Evolutionary conservation across 192 early-diverging fungal species (phyloP).

Genomic region (Cladochytrium replicatum): DNA sequence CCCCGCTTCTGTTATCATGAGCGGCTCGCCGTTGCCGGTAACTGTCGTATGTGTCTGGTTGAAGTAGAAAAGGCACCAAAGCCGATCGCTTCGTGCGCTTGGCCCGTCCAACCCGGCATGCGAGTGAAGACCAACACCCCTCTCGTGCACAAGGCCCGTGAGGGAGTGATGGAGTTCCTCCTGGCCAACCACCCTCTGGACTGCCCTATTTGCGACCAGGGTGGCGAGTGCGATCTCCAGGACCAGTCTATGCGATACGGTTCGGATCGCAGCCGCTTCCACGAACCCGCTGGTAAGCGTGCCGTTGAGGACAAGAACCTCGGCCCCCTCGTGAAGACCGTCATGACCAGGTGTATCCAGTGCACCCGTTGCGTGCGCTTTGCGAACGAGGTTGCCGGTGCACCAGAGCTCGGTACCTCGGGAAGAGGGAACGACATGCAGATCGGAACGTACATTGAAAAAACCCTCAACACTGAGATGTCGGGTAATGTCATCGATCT

Average conservation of each 20-base stretch:
- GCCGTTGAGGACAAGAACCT: slow-evolving; percentile 96
- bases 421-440: slow-evolving; percentile 98
- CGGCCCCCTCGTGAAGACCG: slow-evolving; percentile 90
- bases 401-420: slow-evolving; percentile 85
- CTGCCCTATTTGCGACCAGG: slow-evolving; percentile 98
- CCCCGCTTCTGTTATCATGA: slow-evolving; percentile 79
- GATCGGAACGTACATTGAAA: slow-evolving; percentile 92
- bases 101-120: slow-evolving; percentile 97
- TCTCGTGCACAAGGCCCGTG: slow-evolving; percentile 90
- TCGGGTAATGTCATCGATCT: slow-evolving; percentile 96
- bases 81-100: slow-evolving; percentile 92
- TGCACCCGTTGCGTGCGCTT: slow-evolving; percentile 99
- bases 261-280: slow-evolving; percentile 81
- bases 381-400: slow-evolving; percentile 95
- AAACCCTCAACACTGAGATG: slow-evolving; percentile 84
- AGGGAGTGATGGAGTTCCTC: slow-evolving; percentile 67
- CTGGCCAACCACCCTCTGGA: slow-evolving; percentile 97
- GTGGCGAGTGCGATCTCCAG: slow-evolving; percentile 98
- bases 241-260: slow-evolving; percentile 97
- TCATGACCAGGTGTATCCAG: slow-evolving; percentile 98
- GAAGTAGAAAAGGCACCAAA: slow-evolving; percentile 96
- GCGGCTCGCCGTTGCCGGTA: slow-evolving; percentile 91
- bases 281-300: slow-evolving; percentile 78
- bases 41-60: slow-evolving; percentile 99
- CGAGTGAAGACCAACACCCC: slow-evolving; percentile 89